Percentiles rank a stretch among this genome's conserved stretches.
These are phyloP conservation scores for Umbilicus rupestris DNA, from an alignment of 164 flowering plant genomes.

Conservation along the genomic window DNA sequence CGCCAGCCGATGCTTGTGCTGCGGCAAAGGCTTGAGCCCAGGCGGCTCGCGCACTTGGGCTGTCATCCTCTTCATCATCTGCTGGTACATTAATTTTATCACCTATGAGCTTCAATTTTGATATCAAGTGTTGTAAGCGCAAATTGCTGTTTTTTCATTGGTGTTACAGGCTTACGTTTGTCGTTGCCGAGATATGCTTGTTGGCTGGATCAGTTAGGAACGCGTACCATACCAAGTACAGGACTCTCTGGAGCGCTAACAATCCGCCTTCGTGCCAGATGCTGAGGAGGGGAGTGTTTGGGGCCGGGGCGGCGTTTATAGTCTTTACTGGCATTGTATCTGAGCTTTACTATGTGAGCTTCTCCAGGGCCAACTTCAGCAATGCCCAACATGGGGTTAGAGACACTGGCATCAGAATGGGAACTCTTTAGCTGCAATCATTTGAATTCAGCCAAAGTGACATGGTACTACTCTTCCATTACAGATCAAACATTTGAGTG, in stretches of 20 bases:
- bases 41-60: slow-evolving; percentile 58
- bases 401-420: slow-evolving; percentile 48
- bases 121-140: background rate
- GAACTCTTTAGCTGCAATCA: slow-evolving; percentile 9
- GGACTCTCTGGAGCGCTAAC: slow-evolving; percentile 6
- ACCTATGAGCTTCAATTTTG: background rate
- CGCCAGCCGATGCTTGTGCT: slow-evolving; percentile 55
- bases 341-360: slow-evolving; percentile 46
- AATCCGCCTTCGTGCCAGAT: slow-evolving; percentile 35
- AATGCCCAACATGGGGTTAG: slow-evolving; percentile 11
- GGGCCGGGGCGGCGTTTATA: slow-evolving; percentile 62
- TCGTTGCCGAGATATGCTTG: slow-evolving; percentile 58
- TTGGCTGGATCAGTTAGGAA: slow-evolving; percentile 57
- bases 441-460: background rate
- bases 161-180: slow-evolving; percentile 43
- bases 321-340: slow-evolving; percentile 48
- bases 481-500: too few species aligned
- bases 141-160: background rate
- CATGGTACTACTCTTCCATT: background rate
- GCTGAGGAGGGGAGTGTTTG: slow-evolving; percentile 58
- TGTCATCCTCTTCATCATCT: slow-evolving; percentile 44
- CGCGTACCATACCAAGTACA: slow-evolving; percentile 57
- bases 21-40: slow-evolving; percentile 50
- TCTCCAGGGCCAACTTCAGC: slow-evolving; percentile 34
- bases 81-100: slow-evolving; percentile 38